Percentiles rank a stretch among this genome's conserved stretches.
phyloP scores from a whole-genome alignment of 495 filamentous ascomycete species.

The Trichocladium antarcticum region DNA sequence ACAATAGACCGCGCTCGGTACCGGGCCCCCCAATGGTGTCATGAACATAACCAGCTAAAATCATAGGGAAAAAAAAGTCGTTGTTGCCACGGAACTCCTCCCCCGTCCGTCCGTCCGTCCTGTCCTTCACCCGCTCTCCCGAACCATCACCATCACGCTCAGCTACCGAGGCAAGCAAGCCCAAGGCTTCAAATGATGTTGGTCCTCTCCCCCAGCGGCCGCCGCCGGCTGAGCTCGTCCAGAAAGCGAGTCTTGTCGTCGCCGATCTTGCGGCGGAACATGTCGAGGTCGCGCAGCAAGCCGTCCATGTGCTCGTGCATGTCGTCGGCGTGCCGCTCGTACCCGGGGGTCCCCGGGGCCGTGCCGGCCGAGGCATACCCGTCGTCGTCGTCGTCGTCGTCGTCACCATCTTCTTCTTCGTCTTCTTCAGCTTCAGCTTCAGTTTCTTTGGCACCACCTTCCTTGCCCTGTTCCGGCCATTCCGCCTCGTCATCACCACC shows the following conservation, averaged over 20 bases:
- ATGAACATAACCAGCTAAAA: neutral
- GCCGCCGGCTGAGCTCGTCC: conserved; percentile 21
- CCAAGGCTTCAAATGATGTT: conserved; percentile 9
- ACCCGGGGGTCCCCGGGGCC: conserved; percentile 28
- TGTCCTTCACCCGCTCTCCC: no score
- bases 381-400: conserved; percentile 19
- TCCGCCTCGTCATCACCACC: conserved; percentile 20
- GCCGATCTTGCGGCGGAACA: conserved; percentile 74
- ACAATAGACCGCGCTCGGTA: neutral
- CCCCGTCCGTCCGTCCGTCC: no score
- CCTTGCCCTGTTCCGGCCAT: conserved; percentile 10
- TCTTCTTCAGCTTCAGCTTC: neutral
- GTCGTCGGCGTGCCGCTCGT: conserved; percentile 45
- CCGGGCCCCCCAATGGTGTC: neutral
- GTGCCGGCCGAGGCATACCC: conserved; percentile 18
- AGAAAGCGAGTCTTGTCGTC: conserved; percentile 57
- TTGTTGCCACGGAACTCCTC: no score
- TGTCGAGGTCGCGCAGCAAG: conserved; percentile 60
- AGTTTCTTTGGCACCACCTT: conserved; percentile 17
- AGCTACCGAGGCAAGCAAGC: no score
- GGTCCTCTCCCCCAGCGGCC: conserved; percentile 20
- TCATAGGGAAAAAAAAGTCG: neutral
- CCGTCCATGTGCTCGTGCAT: conserved; percentile 60
- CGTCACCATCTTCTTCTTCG: conserved; percentile 8
- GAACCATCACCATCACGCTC: neutral